Conservation (phyloP, 169 alveolate genomes). For the Plasmodium vinckei region DNA sequence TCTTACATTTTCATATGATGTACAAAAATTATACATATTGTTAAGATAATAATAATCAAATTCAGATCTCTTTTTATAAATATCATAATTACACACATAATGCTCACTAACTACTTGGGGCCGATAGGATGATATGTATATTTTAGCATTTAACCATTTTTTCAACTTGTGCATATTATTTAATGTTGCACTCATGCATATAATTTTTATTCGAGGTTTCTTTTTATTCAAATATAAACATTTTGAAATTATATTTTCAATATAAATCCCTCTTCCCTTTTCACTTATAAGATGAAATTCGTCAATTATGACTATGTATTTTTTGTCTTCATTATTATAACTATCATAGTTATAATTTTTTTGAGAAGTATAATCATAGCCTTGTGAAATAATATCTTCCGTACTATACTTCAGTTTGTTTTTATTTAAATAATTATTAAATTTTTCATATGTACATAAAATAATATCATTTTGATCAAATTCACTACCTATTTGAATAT, state of each 20-base stretch:
- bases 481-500: conserved; percentile 30
- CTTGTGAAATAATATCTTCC: not conserved
- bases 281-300: conserved; percentile 65
- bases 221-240: conserved; percentile 29
- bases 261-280: conserved; percentile 64
- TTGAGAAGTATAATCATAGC: not conserved
- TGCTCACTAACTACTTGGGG: conserved; percentile 68
- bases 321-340: not conserved
- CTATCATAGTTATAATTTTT: not conserved
- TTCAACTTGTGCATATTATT: conserved; percentile 17
- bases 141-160: conserved; percentile 62
- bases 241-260: conserved; percentile 56
- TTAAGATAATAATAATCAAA: conserved; percentile 2
- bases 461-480: conserved; percentile 25
- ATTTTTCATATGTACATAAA: conserved; percentile 58
- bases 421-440: conserved; percentile 42
- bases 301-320: conserved; percentile 33
- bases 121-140: conserved; percentile 45
- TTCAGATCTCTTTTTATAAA: conserved; percentile 26
- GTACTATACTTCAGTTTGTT: not conserved
- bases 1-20: not conserved
- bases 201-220: conserved; percentile 21
- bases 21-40: conserved; percentile 11
- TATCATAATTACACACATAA: conserved; percentile 43
- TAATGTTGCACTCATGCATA: conserved; percentile 69